These are phyloP conservation scores for Avena insularis DNA, from an alignment of 176 grass and related monocot genomes.

Conservation along the genomic window DNA sequence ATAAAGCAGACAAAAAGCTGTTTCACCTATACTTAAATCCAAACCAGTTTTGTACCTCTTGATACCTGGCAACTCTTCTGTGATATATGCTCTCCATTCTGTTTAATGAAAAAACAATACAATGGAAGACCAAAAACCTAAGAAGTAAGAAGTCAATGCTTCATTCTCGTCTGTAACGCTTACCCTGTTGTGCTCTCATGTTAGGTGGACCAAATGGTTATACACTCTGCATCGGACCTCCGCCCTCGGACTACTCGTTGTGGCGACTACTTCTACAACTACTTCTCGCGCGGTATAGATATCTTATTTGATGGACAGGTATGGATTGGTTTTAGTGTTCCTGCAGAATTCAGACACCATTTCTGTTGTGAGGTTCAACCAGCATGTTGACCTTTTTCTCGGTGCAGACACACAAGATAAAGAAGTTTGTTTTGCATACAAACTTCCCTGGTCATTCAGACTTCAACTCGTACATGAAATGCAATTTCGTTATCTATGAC, in stretches of 20 bases:
- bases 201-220: conserved; percentile 98
- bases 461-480: conserved; percentile 97
- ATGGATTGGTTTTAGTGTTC: conserved; percentile 31
- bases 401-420: conserved; percentile 89
- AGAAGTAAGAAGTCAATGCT: conserved; percentile 26
- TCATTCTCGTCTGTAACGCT: conserved; percentile 33
- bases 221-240: conserved; percentile 93
- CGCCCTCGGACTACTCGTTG: conserved; percentile 79
- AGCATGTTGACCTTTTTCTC: conserved; percentile 29
- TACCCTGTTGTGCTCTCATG: conserved; percentile 18
- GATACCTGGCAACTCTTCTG: background rate
- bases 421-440: conserved; percentile 99
- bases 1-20: background rate
- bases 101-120: background rate
- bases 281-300: conserved; percentile 93
- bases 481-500: conserved; percentile 95
- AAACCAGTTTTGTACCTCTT: background rate
- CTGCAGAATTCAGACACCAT: conserved; percentile 12
- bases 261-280: conserved; percentile 93
- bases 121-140: conserved; percentile 23
- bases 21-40: background rate
- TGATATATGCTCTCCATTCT: conserved; percentile 20
- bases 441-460: conserved; percentile 95
- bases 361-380: conserved; percentile 21
- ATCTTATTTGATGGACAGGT: conserved; percentile 99